Conservation (phyloP, 2,329 filamentous ascomycete species). For the Botrytis medusae region DNA sequence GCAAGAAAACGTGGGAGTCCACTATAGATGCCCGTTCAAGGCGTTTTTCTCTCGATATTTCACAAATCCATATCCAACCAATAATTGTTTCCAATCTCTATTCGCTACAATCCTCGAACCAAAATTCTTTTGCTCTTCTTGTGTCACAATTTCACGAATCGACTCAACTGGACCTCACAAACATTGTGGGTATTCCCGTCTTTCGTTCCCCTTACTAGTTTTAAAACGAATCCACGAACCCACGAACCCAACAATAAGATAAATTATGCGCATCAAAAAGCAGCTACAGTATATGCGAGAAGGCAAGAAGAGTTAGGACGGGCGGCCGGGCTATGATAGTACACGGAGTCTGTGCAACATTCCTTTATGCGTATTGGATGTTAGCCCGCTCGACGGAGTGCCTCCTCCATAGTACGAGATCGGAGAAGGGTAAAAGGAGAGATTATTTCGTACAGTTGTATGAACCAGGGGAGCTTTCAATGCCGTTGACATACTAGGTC, state of each 20-base stretch:
- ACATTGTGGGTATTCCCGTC: neutral
- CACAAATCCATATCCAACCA: neutral
- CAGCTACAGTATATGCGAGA: neutral
- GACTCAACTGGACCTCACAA: neutral
- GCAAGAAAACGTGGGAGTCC: slow-evolving; percentile 22
- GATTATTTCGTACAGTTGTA: slow-evolving; percentile 5
- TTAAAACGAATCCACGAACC: neutral
- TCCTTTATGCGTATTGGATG: neutral
- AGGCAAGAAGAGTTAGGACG: neutral
- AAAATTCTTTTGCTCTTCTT: neutral
- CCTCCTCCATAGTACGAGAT: neutral
- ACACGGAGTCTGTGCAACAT: slow-evolving; percentile 6
- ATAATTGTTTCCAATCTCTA: neutral
- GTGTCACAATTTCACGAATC: neutral
- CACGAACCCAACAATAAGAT: neutral
- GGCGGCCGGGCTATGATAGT: neutral
- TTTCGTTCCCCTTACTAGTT: neutral
- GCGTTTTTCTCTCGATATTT: neutral
- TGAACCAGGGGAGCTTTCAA: neutral
- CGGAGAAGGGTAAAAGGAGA: neutral
- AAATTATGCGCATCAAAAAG: slow-evolving; percentile 1
- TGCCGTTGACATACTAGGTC: neutral
- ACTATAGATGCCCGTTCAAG: slow-evolving; percentile 18
- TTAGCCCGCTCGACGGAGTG: neutral
- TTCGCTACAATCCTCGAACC: neutral